Evolutionary conservation across 805 yeast genomes (phyloP), one percentile per base, ranked within the genome.

Genomic region (Nakazawaea anatomiae): DNA sequence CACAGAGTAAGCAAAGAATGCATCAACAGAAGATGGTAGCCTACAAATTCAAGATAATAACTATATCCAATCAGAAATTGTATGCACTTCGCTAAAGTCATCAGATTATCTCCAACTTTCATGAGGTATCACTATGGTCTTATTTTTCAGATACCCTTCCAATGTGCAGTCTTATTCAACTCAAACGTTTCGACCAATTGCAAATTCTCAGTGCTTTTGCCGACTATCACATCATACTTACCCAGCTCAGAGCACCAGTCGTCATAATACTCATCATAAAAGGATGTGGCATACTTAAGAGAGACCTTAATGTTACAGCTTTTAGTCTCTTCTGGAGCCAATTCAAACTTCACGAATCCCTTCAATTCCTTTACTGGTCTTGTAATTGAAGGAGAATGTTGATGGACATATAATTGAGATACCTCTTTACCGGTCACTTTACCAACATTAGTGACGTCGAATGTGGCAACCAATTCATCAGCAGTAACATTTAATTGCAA

Each of bases 361-460:
- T 79, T 81, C 61, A 83, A 69, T 58, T 83, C 87, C 64, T 82
- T 82, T 28, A 70, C 60, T 10, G 87, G 84, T 59, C 87, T 73
- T 46, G 70, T 70, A 39, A 72, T 60, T 10, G 63, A 50, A 25
- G 80, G 73, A 11, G 65, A 57, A 25, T 51, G 47, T 31, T 46
- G 60, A 25, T 57, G 48, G 51, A 82, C 59, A 59, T 82, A 83
- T 18, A 79, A 64, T 63, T 83, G 88, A 9, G 75, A 77, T 47
- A 72, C 76, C 59, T 81, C 86, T 25, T 73, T 65, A 53, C 87
- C 87, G 27, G 64, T 73, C 11, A 61, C 52, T 4, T 58, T 47
- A 45, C 85, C 85, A 38, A 75, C 69, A 62, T 82, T 82, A 44
- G 65, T 65, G 25, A 81, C 75, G 11, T 62, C 59, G 39, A 76